Evolutionary conservation across 2,329 filamentous ascomycete species (phyloP).

Genomic region (Sporothrix luriei): DNA sequence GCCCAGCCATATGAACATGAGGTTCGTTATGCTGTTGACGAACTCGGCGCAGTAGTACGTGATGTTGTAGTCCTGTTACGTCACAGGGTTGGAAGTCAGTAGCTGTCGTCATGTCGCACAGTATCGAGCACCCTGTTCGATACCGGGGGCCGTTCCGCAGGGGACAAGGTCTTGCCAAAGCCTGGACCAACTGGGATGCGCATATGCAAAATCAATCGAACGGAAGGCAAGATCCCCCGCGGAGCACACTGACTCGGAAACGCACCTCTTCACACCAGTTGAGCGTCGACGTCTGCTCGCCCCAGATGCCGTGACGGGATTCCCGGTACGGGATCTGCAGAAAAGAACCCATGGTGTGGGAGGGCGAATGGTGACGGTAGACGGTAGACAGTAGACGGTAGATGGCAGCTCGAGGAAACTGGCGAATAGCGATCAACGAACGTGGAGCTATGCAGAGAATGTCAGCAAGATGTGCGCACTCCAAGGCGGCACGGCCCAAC

Average conservation of each 20-base stretch:
- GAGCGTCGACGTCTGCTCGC: conserved; percentile 45
- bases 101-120: background rate
- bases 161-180: background rate
- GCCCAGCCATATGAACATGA: conserved; percentile 78
- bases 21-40: conserved; percentile 72
- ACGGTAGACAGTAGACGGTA: too few relatives aligned
- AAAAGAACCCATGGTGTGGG: conserved; percentile 31
- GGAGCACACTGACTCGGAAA: background rate
- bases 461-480: background rate
- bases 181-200: background rate
- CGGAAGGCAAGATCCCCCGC: background rate
- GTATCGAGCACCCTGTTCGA: background rate
- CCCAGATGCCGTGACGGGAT: conserved; percentile 45
- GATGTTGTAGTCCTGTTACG: conserved; percentile 45
- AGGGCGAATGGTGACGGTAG: too few relatives aligned
- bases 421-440: background rate
- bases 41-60: conserved; percentile 45
- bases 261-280: conserved; percentile 48
- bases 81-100: background rate
- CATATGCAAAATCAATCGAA: background rate
- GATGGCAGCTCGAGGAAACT: background rate
- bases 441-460: background rate
- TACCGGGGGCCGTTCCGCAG: background rate
- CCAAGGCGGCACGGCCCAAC: background rate
- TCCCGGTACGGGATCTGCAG: conserved; percentile 44